A percentile compares a stretch with the other conserved stretches of the same genome.
phyloP scores from a whole-genome alignment of 768 basidiomycete species.

The Auricularia heimuer region DNA sequence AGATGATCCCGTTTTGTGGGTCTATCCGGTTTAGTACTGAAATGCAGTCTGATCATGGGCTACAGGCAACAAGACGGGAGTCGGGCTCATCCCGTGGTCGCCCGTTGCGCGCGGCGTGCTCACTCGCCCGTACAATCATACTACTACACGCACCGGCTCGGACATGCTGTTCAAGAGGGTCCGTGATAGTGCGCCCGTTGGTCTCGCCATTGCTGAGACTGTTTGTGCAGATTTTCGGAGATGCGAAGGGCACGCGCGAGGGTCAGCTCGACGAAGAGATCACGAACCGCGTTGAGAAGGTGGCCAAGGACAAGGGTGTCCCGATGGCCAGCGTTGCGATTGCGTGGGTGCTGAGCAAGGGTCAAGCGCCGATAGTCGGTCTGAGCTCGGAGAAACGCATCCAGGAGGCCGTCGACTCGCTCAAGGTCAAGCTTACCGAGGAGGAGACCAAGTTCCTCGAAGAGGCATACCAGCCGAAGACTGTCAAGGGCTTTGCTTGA shows the following conservation, averaged over 20 bases:
- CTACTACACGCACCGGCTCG: conserved; percentile 21
- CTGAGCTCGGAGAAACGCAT: conserved; percentile 39
- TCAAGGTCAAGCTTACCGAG: conserved; percentile 33
- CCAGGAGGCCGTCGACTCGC: conserved; percentile 31
- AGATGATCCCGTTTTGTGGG: conserved; percentile 40
- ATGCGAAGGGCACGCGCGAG: neutral
- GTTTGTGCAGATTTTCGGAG: neutral
- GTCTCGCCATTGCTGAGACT: neutral
- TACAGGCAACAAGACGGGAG: conserved; percentile 30
- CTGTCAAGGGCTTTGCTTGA: conserved; percentile 32
- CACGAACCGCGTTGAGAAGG: conserved; percentile 30
- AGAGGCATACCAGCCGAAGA: conserved; percentile 40
- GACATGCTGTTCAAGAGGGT: conserved; percentile 17
- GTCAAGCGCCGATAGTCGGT: conserved; percentile 51
- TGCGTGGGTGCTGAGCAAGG: conserved; percentile 29
- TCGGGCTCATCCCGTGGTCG: conserved; percentile 41
- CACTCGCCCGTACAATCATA: conserved; percentile 23
- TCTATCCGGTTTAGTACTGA: neutral
- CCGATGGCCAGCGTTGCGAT: conserved; percentile 36
- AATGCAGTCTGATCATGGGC: neutral
- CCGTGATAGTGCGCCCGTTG: neutral
- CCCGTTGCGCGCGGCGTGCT: conserved; percentile 31
- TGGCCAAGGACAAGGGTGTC: conserved; percentile 27
- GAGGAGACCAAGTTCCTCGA: conserved; percentile 53
- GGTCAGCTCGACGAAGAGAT: conserved; percentile 9